Conservation (phyloP, 2,329 filamentous ascomycete species). For the Aspergillus texensis region DNA sequence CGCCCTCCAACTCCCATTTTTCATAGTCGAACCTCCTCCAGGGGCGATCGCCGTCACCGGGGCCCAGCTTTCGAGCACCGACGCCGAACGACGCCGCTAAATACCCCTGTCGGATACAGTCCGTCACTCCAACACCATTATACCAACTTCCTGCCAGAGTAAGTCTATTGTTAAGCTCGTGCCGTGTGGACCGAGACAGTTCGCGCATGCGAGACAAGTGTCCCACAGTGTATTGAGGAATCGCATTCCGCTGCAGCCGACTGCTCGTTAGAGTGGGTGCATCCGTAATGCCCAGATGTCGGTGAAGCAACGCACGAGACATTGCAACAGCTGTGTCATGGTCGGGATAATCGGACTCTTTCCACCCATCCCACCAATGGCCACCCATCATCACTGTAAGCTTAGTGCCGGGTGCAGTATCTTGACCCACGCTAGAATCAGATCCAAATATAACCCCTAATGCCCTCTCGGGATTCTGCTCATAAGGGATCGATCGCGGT, state of each 20-base stretch:
- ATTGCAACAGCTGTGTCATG: slow-evolving; percentile 68
- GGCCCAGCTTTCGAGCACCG: slow-evolving; percentile 34
- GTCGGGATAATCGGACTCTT: slow-evolving; percentile 58
- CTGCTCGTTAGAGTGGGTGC: slow-evolving; percentile 64
- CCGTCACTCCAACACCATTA: slow-evolving; percentile 53
- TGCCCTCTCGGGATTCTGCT: slow-evolving; percentile 77
- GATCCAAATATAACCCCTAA: slow-evolving; percentile 94
- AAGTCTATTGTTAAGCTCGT: slow-evolving; percentile 64
- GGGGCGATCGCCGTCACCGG: slow-evolving; percentile 11
- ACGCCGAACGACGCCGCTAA: slow-evolving; percentile 51
- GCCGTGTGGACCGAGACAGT: slow-evolving; percentile 58
- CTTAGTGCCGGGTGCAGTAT: slow-evolving; percentile 70
- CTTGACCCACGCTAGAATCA: slow-evolving; percentile 61
- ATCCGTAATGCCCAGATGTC: slow-evolving; percentile 73
- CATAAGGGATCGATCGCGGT: slow-evolving; percentile 69
- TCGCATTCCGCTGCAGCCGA: slow-evolving; percentile 69
- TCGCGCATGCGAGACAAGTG: slow-evolving; percentile 66
- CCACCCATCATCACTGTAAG: slow-evolving; percentile 94
- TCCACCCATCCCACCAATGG: slow-evolving; percentile 79
- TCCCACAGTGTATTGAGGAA: slow-evolving; percentile 86
- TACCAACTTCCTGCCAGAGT: slow-evolving; percentile 64
- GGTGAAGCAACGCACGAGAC: slow-evolving; percentile 68
- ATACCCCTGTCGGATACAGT: slow-evolving; percentile 60
- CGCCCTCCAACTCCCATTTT: slow-evolving; percentile 35
- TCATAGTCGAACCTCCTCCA: slow-evolving; percentile 25